Base-by-base conservation (phyloP, 257 asterid genomes). In the Striga asiatica region DNA sequence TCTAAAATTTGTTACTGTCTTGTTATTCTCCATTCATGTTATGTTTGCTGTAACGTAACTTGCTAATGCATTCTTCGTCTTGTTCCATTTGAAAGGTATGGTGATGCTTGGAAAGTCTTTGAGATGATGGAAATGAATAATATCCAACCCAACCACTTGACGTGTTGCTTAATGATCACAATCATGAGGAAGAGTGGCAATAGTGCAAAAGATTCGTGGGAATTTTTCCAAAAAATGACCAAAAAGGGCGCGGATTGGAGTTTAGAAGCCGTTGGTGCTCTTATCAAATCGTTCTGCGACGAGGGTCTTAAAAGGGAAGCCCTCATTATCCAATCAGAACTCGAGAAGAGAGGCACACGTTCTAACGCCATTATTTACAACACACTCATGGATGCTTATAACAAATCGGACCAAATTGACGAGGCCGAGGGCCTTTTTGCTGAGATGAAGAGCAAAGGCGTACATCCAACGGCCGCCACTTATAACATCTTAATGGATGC, bases 301-400 rank as follows among this genome's bases (percentile, higher is more conserved):
- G 98, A 91, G 78, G 95, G 97, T 20, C 76, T 91, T 19, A 80
- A 76, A 66, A 84, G 71, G 18, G 94, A 84, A 73, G 97, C 98
- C 50, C 92, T 87, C 42, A 67, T 91, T 31, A 67, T 91, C 71
- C 98, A 87, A 66, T 75, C 82, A 14, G 89, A 87, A 62, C 86
- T 91, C 71, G 97, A 87, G 71, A 84, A 69, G 74, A 72, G 69
- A 49, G 97, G 97, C 7, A 74, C 84, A 62, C 50, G 81, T 47
- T 84, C 95, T 20, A 91, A 91, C 63, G 85, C 78, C 35, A 63
- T 82, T 57, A 76, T 87, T 19, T 92, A 82, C 54, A 92, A 81
- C 29, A 87, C 97, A 3, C 68, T 92, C 53, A 88, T 91, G 88
- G 93, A 91, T 64, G 80, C 94, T 39, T 87, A 87, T 63, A 42